Conservation (phyloP, 352 stramenopile genomes). For the Phytopythium sindhum region DNA sequence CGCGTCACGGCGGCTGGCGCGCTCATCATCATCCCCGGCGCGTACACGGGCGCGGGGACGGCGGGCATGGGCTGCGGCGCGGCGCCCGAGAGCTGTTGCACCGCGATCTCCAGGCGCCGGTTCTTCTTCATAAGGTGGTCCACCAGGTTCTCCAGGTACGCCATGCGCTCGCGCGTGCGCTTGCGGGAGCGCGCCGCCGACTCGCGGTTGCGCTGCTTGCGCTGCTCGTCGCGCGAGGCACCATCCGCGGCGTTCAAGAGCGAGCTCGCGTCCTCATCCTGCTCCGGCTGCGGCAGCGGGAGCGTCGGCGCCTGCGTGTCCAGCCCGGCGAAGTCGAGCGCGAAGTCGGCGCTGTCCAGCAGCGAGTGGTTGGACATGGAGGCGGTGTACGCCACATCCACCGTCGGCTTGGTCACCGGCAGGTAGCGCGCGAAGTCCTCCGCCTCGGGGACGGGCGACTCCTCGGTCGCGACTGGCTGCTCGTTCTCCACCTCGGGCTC, state of each 20-base stretch:
- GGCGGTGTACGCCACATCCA: background rate
- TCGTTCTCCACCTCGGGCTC: background rate
- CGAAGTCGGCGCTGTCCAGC: constrained; percentile 6
- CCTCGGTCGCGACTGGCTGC: background rate
- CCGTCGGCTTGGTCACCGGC: constrained; percentile 5
- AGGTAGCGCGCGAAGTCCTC: constrained; percentile 3
- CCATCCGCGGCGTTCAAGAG: background rate
- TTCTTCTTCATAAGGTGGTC: constrained; percentile 14
- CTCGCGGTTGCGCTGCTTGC: constrained; percentile 15
- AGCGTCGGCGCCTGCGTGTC: constrained; percentile 8
- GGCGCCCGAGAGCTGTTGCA: constrained; percentile 8
- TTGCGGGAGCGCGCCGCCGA: constrained; percentile 18
- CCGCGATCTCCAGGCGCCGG: constrained; percentile 7
- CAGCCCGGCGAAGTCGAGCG: constrained; percentile 3
- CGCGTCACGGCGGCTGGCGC: background rate
- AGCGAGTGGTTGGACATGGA: constrained; percentile 7
- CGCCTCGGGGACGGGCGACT: background rate
- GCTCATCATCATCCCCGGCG: background rate
- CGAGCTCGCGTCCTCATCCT: constrained; percentile 1
- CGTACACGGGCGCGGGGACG: background rate
- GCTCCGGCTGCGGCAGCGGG: constrained; percentile 15
- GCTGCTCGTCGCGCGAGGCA: constrained; percentile 9
- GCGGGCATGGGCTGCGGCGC: background rate
- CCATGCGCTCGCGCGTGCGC: constrained; percentile 15
- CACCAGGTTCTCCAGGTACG: constrained; percentile 15